Evolutionary conservation across 78 protist genomes (phyloP).

Genomic region (Speleostelium caveatum): DNA sequence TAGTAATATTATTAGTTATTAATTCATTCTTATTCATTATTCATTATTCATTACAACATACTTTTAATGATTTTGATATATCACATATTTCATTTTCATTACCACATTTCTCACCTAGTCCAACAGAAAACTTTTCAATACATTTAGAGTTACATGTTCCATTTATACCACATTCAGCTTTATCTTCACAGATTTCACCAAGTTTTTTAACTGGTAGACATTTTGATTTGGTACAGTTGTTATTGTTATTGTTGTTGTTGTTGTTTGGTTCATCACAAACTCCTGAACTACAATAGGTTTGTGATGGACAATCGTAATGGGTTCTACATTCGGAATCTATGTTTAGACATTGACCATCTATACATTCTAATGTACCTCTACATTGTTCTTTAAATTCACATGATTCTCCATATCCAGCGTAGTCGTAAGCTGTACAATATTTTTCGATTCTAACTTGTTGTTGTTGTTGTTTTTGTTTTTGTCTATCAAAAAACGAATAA

Average conservation of each 20-base stretch:
- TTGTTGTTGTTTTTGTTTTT: too few species aligned
- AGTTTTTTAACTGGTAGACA: neutral
- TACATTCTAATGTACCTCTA: neutral
- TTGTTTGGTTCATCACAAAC: neutral
- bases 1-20: too few species aligned
- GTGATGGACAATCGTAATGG: neutral
- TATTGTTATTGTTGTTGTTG: neutral
- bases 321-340: neutral
- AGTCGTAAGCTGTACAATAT: neutral
- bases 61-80: too few species aligned
- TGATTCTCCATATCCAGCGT: neutral
- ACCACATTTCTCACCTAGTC: neutral
- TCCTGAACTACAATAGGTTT: neutral
- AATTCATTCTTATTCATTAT: too few species aligned
- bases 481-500: too few species aligned
- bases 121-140: neutral
- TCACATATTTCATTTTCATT: too few species aligned
- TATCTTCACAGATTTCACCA: neutral
- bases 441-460: too few species aligned
- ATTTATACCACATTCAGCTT: neutral
- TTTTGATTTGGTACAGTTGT: neutral
- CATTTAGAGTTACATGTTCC: neutral
- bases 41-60: too few species aligned
- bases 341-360: neutral
- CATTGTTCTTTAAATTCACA: slow-evolving; percentile 14